phyloP scores from a whole-genome alignment of 164 flowering plant genomes.

The Houttuynia cordata region DNA sequence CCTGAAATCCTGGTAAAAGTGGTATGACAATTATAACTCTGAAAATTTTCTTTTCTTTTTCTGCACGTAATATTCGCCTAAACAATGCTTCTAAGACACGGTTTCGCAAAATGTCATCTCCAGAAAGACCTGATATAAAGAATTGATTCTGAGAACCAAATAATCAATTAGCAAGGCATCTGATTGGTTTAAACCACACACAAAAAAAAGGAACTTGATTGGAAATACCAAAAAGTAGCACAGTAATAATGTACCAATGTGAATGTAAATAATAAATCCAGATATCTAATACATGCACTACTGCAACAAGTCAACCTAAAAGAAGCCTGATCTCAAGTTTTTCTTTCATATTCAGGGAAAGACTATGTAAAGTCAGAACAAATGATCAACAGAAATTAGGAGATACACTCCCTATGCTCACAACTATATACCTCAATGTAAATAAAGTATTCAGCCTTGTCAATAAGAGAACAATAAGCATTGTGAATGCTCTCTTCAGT shows the following conservation, averaged over 20 bases:
- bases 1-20: slow-evolving; percentile 97
- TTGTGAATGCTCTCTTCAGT: slow-evolving; percentile 90
- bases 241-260: not conserved
- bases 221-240: not conserved
- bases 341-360: too few relatives aligned
- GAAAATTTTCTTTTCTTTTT: slow-evolving; percentile 69
- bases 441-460: slow-evolving; percentile 77
- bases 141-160: slow-evolving; percentile 80
- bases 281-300: too few relatives aligned
- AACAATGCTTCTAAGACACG: slow-evolving; percentile 82
- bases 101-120: slow-evolving; percentile 74
- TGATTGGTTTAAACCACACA: not conserved
- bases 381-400: too few relatives aligned
- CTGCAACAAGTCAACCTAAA: too few relatives aligned
- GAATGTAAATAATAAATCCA: too few relatives aligned
- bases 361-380: too few relatives aligned
- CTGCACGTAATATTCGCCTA: slow-evolving; percentile 74
- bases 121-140: slow-evolving; percentile 95
- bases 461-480: slow-evolving; percentile 92
- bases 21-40: slow-evolving; percentile 90
- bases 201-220: not conserved
- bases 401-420: not conserved
- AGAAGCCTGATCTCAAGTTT: too few relatives aligned
- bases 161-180: slow-evolving; percentile 9
- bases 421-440: slow-evolving; percentile 69